Conservation (phyloP, 2,329 filamentous ascomycete species). For the Bipolaris bicolor region DNA sequence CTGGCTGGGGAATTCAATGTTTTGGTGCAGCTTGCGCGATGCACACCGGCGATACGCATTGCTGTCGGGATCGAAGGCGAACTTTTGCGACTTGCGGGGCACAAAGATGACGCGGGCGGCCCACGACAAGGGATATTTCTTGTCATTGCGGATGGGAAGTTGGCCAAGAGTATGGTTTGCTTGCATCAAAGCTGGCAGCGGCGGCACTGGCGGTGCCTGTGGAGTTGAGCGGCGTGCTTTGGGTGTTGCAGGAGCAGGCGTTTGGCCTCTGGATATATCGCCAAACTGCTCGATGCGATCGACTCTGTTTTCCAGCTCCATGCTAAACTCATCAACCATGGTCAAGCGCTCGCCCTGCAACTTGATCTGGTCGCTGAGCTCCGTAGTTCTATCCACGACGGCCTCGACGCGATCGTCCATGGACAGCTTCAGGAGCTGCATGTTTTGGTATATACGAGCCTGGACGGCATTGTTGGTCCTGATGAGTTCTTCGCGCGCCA, state of each 20-base stretch:
- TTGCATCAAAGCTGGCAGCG: slow-evolving; percentile 38
- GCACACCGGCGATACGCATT: slow-evolving; percentile 47
- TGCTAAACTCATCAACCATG: slow-evolving; percentile 49
- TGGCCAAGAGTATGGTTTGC: slow-evolving; percentile 38
- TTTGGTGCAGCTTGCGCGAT: slow-evolving; percentile 49
- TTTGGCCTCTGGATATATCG: slow-evolving; percentile 36
- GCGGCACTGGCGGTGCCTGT: slow-evolving; percentile 35
- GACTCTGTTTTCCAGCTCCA: slow-evolving; percentile 49
- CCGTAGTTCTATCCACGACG: slow-evolving; percentile 49
- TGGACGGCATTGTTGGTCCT: slow-evolving; percentile 43
- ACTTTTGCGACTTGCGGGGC: slow-evolving; percentile 45
- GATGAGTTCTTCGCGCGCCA: slow-evolving; percentile 44
- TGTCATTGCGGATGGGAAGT: slow-evolving; percentile 48
- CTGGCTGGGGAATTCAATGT: slow-evolving; percentile 45
- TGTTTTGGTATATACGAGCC: slow-evolving; percentile 48
- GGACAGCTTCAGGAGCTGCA: slow-evolving; percentile 46
- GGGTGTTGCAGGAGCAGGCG: slow-evolving; percentile 39
- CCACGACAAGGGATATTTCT: slow-evolving; percentile 48
- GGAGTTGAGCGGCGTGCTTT: slow-evolving; percentile 30
- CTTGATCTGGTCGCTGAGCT: slow-evolving; percentile 48
- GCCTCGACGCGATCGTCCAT: slow-evolving; percentile 51
- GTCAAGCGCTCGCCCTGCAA: slow-evolving; percentile 44
- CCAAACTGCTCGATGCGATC: slow-evolving; percentile 42
- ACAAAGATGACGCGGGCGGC: slow-evolving; percentile 48
- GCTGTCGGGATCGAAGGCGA: slow-evolving; percentile 49